These are phyloP conservation scores for Trypanosoma rangeli DNA, from an alignment of 208 protist genomes.

Conservation along the genomic window DNA sequence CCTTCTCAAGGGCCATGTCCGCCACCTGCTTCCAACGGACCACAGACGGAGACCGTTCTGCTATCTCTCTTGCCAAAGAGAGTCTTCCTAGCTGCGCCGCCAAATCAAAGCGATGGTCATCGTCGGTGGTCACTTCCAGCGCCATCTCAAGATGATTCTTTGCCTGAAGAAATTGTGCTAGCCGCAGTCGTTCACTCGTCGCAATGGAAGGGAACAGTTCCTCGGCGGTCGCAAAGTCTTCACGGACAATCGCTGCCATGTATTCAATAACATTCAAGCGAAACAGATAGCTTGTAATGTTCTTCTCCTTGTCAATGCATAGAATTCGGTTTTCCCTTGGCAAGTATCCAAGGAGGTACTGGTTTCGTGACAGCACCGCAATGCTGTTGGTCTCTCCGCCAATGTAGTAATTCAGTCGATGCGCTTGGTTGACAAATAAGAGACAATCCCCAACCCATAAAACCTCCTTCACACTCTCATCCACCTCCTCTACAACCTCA, in stretches of 20 bases:
- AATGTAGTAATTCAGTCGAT: constrained; percentile 97
- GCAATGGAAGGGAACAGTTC: constrained; percentile 86
- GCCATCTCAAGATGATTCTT: constrained; percentile 92
- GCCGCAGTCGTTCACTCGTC: constrained; percentile 66
- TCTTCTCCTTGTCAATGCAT: constrained; percentile 95
- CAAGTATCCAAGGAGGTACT: constrained; percentile 95
- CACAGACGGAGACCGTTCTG: constrained; percentile 48
- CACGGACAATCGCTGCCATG: constrained; percentile 95
- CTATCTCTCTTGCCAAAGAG: constrained; percentile 78
- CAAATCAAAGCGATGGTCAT: constrained; percentile 95
- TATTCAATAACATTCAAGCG: constrained; percentile 95
- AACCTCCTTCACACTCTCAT: constrained; percentile 91
- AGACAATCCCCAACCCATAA: constrained; percentile 97
- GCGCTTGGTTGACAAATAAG: constrained; percentile 93
- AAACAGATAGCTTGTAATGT: constrained; percentile 93
- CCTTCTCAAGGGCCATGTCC: constrained; percentile 87
- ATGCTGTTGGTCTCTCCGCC: constrained; percentile 94
- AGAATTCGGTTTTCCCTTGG: constrained; percentile 94
- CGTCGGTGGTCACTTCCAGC: constrained; percentile 93
- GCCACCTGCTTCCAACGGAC: constrained; percentile 95
- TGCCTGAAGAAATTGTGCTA: constrained; percentile 95
- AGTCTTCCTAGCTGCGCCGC: constrained; percentile 90
- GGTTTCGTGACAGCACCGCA: constrained; percentile 87
- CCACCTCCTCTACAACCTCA: constrained; percentile 93
- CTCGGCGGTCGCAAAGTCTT: constrained; percentile 92